Conservation (phyloP, 257 asterid species). For the Capsicum rhomboideum region DNA sequence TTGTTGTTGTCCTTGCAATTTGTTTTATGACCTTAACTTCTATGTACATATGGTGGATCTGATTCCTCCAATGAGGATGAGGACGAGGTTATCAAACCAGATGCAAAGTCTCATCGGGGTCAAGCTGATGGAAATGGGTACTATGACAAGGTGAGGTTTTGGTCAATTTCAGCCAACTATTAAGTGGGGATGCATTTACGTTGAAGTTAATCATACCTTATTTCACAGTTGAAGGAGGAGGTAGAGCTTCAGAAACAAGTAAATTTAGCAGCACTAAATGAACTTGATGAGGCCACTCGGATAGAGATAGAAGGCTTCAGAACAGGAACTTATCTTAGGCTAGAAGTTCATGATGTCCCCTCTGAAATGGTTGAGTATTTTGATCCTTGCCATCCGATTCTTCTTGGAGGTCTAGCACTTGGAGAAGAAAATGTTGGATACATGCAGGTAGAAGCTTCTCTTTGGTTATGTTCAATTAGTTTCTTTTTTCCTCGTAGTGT, state of each 20-base stretch:
- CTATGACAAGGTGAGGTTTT: constrained; percentile 59
- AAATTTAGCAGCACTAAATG: constrained; percentile 78
- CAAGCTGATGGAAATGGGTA: constrained; percentile 61
- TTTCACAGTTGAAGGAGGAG: constrained; percentile 72
- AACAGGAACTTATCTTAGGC: constrained; percentile 83
- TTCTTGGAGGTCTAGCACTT: constrained; percentile 86
- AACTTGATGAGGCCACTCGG: constrained; percentile 83
- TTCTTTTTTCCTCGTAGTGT: neutral
- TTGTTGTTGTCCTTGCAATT: constrained; percentile 4
- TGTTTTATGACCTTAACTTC: constrained; percentile 51
- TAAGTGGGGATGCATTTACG: neutral
- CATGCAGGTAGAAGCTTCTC: constrained; percentile 67
- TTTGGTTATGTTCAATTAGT: neutral
- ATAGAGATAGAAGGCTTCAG: constrained; percentile 80
- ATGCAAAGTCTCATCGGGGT: constrained; percentile 34
- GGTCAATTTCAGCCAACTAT: neutral
- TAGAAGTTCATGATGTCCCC: constrained; percentile 84
- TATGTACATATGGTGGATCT: constrained; percentile 40
- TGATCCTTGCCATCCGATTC: constrained; percentile 83
- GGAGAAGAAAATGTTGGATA: constrained; percentile 95
- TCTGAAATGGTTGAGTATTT: constrained; percentile 92
- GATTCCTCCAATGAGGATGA: constrained; percentile 58
- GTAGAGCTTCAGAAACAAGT: constrained; percentile 74
- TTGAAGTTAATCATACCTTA: neutral
- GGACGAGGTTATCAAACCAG: constrained; percentile 36